Evolutionary conservation across 805 yeast genomes (phyloP).

Genomic region (Kuraishia molischiana): DNA sequence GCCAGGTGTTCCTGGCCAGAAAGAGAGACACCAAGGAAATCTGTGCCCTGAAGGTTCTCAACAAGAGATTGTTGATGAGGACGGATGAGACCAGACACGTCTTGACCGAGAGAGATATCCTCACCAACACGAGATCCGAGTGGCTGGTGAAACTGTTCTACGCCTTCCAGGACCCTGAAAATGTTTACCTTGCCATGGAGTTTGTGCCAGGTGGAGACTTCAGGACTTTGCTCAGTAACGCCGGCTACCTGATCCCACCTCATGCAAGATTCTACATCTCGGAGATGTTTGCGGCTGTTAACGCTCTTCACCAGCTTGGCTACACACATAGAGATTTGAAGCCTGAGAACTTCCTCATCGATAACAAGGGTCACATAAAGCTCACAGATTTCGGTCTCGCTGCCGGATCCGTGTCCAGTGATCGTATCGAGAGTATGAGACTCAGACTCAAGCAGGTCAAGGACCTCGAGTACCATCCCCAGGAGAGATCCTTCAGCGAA

Average conservation of each 20-base stretch:
- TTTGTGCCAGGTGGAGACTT: slow-evolving; percentile 99
- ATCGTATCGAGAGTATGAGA: slow-evolving; percentile 89
- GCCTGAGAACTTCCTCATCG: slow-evolving; percentile 89
- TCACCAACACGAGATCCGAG: slow-evolving; percentile 91
- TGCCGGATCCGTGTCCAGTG: slow-evolving; percentile 89
- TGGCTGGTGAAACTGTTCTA: slow-evolving; percentile 93
- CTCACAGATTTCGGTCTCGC: slow-evolving; percentile 96
- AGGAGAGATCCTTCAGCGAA: slow-evolving; percentile 70
- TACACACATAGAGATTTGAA: slow-evolving; percentile 95
- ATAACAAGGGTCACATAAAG: slow-evolving; percentile 84
- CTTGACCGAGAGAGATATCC: slow-evolving; percentile 89
- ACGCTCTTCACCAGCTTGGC: slow-evolving; percentile 88
- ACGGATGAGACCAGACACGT: slow-evolving; percentile 95
- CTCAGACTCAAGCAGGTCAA: slow-evolving; percentile 55
- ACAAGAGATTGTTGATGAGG: slow-evolving; percentile 76
- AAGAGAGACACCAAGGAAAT: slow-evolving; percentile 92
- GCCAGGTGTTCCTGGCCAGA: slow-evolving; percentile 94
- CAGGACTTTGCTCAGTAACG: slow-evolving; percentile 86
- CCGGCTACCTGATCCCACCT: slow-evolving; percentile 86
- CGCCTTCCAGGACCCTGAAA: slow-evolving; percentile 90
- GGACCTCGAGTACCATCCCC: slow-evolving; percentile 58
- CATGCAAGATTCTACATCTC: slow-evolving; percentile 93
- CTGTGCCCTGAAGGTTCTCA: slow-evolving; percentile 88
- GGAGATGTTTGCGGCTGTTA: slow-evolving; percentile 94
- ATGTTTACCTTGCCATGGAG: slow-evolving; percentile 94